Evolutionary conservation across 495 filamentous ascomycete species (phyloP).

Genomic region (Penicillium taxi): DNA sequence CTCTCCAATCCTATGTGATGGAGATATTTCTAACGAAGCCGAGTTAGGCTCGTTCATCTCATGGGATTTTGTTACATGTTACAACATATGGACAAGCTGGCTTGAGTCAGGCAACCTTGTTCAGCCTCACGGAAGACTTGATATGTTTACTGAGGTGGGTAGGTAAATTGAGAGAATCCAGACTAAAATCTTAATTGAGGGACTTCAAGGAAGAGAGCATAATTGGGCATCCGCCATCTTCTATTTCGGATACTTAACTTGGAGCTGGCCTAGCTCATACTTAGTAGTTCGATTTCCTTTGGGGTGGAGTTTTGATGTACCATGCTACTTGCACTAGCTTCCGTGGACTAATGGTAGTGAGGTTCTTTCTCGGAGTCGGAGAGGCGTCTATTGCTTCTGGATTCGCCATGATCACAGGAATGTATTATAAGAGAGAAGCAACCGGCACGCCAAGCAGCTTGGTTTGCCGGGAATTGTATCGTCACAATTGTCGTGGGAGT

Average conservation of each 20-base stretch:
- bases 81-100: constrained; percentile 53
- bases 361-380: constrained; percentile 48
- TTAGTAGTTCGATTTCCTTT: constrained; percentile 41
- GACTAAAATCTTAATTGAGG: constrained; percentile 6
- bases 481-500: constrained; percentile 42
- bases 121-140: constrained; percentile 39
- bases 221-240: constrained; percentile 42
- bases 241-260: constrained; percentile 44
- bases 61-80: constrained; percentile 42
- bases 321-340: constrained; percentile 44
- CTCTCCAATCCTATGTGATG: not conserved
- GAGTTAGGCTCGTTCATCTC: constrained; percentile 38
- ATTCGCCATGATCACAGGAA: constrained; percentile 50
- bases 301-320: constrained; percentile 26
- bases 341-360: constrained; percentile 38
- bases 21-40: not conserved
- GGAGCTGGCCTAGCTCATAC: constrained; percentile 44
- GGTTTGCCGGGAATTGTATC: constrained; percentile 46
- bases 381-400: constrained; percentile 52
- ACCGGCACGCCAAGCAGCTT: constrained; percentile 45
- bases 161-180: too few relatives aligned
- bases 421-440: constrained; percentile 51
- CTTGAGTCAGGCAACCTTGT: constrained; percentile 47
- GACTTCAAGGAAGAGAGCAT: constrained; percentile 38
- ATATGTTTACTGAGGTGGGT: too few relatives aligned